Conservation (phyloP, 306 rosid species). For the Glycine tomentella region DNA sequence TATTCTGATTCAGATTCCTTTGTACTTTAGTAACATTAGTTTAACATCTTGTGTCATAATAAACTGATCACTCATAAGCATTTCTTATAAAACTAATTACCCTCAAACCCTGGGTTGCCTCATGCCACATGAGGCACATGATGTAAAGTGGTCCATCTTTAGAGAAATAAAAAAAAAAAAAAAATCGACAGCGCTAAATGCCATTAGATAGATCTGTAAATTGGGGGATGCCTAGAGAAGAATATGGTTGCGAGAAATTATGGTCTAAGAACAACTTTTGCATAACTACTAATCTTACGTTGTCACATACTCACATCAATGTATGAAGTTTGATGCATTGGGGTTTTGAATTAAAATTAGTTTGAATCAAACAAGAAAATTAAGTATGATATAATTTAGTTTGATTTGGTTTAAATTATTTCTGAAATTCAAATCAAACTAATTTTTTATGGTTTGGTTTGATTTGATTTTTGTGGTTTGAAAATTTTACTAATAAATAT, state of each 20-base stretch:
- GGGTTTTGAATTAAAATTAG: no score
- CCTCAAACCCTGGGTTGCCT: slow-evolving; percentile 38
- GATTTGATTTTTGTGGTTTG: no score
- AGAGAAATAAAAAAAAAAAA: neutral
- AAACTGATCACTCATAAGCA: neutral
- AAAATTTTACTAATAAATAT: no score
- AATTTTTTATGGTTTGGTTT: no score
- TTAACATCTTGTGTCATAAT: slow-evolving; percentile 38
- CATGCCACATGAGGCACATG: slow-evolving; percentile 50
- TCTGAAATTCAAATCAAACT: no score
- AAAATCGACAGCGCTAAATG: neutral
- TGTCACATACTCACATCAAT: neutral
- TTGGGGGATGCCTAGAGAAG: neutral
- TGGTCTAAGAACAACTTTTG: slow-evolving; percentile 1
- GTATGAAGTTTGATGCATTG: no score
- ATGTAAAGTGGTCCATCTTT: slow-evolving; percentile 36
- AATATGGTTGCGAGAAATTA: no score
- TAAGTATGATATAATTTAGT: no score
- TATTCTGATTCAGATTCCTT: slow-evolving; percentile 49
- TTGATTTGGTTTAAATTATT: no score
- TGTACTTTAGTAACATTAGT: slow-evolving; percentile 22
- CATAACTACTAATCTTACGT: neutral
- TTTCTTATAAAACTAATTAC: slow-evolving; percentile 28
- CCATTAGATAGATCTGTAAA: neutral
- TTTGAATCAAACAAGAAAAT: no score